phyloP scores from a whole-genome alignment of 805 yeast genomes.

The Myxozyma melibiosi region DNA sequence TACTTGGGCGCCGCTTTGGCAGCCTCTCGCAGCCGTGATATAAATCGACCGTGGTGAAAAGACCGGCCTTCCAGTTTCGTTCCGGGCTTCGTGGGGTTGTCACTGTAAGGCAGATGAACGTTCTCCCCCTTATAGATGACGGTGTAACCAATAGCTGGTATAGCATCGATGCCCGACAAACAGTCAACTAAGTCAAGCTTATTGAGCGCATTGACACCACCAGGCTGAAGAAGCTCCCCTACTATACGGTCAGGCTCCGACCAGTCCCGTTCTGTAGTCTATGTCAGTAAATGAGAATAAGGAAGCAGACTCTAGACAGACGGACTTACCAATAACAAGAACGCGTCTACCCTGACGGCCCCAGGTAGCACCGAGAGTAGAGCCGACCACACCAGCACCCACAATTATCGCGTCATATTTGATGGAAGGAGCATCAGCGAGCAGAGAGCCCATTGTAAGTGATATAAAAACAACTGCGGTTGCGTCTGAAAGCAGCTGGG shows the following conservation, averaged over 20 bases:
- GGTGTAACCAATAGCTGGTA: slow-evolving; percentile 76
- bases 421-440: background rate
- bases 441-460: background rate
- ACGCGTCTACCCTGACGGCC: slow-evolving; percentile 91
- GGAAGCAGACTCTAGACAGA: background rate
- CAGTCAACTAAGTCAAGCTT: slow-evolving; percentile 82
- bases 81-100: slow-evolving; percentile 21
- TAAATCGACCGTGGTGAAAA: slow-evolving; percentile 90
- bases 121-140: slow-evolving; percentile 64
- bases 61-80: slow-evolving; percentile 67
- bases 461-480: background rate
- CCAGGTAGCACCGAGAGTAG: slow-evolving; percentile 83
- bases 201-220: slow-evolving; percentile 82
- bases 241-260: slow-evolving; percentile 91
- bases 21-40: slow-evolving; percentile 71
- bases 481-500: too few species aligned
- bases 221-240: slow-evolving; percentile 96
- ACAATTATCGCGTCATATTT: slow-evolving; percentile 81
- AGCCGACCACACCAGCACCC: slow-evolving; percentile 99
- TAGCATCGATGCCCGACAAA: slow-evolving; percentile 74
- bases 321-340: slow-evolving; percentile 48
- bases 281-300: background rate
- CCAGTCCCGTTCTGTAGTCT: slow-evolving; percentile 75
- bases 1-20: slow-evolving; percentile 58
- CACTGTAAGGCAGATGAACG: slow-evolving; percentile 70